Base-by-base conservation (phyloP, 768 basidiomycete species). In the Lyophyllum shimeji region DNA sequence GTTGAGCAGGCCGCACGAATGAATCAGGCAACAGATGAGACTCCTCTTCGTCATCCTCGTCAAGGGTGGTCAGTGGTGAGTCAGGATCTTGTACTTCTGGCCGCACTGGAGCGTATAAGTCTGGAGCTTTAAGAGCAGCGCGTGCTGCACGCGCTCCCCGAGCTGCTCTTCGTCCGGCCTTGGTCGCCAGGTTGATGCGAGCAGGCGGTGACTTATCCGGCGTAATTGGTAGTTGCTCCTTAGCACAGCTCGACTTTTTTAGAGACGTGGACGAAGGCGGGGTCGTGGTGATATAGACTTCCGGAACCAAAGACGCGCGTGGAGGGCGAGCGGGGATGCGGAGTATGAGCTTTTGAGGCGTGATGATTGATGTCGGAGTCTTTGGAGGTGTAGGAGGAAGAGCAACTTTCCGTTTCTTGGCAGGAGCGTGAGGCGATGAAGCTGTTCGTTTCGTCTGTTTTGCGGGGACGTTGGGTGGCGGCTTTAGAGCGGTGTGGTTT, bases 1-100 rank as follows among this genome's bases (percentile, higher is more conserved):
- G 59, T 43, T 64, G 63, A 21, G 60, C 44, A n/a, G 58, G 59
- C 42, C 62, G 63, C 43, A 65, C 47, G 24, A 65, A 62, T 13
- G 59, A 55, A 31, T 55, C 34, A 11, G 63, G 61, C 29, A 66
- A 40, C 11, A 55, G 46, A 34, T 62, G 54, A 18, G 49, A 52
- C 24, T 51, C 50, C 33, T 34, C 48, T 34, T 52, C 40, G 18
- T 57, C 50, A 5, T 61, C 59, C 15, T 59, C 54, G 18, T 58
- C 55, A 27, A 48, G 17, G 21, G 42, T 11, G 33, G 29, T 42
- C n/a, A 42, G 39, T n/a, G 37, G 40, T 7, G 44, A 50, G 24
- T 40, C 46, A 37, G 27, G 17, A 23, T n/a, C 11, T 15, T 21
- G n/a, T 13, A 40, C n/a, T 25, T 39, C 39, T 33, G 29, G 31